These are phyloP conservation scores for Cardiospermum halicacabum DNA, from an alignment of 345 rosid species.

Conservation along the genomic window DNA sequence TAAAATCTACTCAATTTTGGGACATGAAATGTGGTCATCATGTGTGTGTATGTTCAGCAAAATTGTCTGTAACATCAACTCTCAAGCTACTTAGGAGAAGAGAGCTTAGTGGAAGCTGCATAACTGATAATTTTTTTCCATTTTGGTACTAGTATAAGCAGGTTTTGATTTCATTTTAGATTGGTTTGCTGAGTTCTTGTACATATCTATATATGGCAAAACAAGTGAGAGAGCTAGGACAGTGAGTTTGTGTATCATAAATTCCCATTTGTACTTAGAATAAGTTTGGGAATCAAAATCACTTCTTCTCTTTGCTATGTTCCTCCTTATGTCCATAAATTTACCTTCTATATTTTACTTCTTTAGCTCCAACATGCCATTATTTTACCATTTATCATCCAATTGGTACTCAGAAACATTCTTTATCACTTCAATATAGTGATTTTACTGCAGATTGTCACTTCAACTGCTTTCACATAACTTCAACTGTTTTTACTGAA, in stretches of 20 bases:
- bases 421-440: no score
- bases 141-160: slow-evolving; percentile 9
- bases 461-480: no score
- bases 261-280: slow-evolving; percentile 36
- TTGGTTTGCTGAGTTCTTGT: slow-evolving; percentile 32
- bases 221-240: slow-evolving; percentile 27
- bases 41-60: background rate
- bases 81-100: slow-evolving; percentile 9
- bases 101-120: slow-evolving; percentile 22
- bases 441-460: no score
- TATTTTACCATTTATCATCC: no score
- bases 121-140: slow-evolving; percentile 7
- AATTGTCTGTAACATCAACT: slow-evolving; percentile 5
- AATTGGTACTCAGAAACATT: no score
- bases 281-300: slow-evolving; percentile 37
- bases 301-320: slow-evolving; percentile 7
- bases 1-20: background rate
- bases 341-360: background rate
- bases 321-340: background rate
- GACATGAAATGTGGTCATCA: background rate
- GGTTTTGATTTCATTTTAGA: slow-evolving; percentile 19
- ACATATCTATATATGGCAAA: slow-evolving; percentile 29
- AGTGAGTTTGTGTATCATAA: slow-evolving; percentile 35
- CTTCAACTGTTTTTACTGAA: no score
- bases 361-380: background rate